Evolutionary conservation across 108 stramenopile genomes (phyloP).

Genomic region (Phaeodactylum tricornutum): DNA sequence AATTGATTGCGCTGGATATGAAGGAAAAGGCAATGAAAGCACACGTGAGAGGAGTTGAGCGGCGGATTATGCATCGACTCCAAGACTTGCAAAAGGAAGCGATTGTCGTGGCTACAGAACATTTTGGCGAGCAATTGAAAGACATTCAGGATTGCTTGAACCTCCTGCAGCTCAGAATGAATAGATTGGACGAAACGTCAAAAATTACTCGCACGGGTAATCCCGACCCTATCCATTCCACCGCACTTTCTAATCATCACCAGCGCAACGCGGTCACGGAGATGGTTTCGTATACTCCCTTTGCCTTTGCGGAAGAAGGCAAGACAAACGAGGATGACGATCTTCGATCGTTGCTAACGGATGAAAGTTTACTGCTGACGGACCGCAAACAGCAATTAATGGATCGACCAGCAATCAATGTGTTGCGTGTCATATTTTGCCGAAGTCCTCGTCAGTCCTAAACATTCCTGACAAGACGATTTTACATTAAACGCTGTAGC

Average conservation of each 20-base stretch:
- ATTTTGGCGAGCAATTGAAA: background rate
- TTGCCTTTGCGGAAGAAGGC: background rate
- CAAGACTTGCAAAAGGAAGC: background rate
- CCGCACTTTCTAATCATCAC: no score
- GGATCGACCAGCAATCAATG: no score
- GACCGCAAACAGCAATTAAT: no score
- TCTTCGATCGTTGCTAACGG: background rate
- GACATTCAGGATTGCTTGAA: background rate
- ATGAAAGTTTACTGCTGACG: no score
- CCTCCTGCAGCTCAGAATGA: background rate
- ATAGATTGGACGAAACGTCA: background rate
- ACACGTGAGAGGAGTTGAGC: background rate
- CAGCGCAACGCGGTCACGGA: no score
- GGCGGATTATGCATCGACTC: background rate
- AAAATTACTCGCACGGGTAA: background rate
- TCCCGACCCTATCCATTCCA: background rate
- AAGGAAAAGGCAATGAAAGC: slow-evolving; percentile 10
- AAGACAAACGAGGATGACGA: background rate
- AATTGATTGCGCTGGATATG: slow-evolving; percentile 28
- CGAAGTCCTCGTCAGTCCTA: no score
- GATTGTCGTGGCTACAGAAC: background rate
- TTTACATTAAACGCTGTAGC: no score
- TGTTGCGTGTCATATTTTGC: no score
- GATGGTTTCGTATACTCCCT: no score
- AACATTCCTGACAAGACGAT: no score